Evolutionary conservation across 1,284 basidiomycete species (phyloP), one percentile per base, ranked within the genome.

Genomic region (Xerocomus nothofagi): DNA sequence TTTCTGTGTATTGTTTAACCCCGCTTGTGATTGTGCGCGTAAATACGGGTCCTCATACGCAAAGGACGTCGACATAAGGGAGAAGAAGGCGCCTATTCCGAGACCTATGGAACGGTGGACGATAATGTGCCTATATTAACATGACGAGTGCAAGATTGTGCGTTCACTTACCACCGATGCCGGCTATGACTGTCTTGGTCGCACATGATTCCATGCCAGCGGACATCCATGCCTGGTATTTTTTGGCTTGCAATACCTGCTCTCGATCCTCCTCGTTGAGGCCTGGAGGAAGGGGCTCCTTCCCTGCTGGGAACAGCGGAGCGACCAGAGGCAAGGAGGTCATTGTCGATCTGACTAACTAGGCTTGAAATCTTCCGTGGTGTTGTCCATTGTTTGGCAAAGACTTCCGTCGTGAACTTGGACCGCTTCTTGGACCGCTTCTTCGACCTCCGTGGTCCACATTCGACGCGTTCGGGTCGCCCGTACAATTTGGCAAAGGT

Each of bases 21-120:
- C 77, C 14, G 80, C 73, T 50, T 81, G 78, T n/a, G 75, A 74
- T 54, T 82, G 81, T 41, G 84, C 76, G 41, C 91, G 82, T 32
- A 91, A 78, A 41, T 93, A 73, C 6, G 96, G 96, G 68, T 98
- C 96, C 69, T 98, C 96, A 63, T 97, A 93, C 24, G 90, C 88
- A 66, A 99, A 96, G 27, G 92, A 93, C 12, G 93, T 79, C 37
- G 91, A 93, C 93, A 99, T 96, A 54, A 99, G 79, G 1, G 93
- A 92, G 74, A 99, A 93, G 76, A 99, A 95, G 24, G 88, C 95
- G 56, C 96, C 97, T 42, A 98, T 79, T 11, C 80, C 94, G 63
- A 98, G 86, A 51, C 93, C 96, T 91, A 69, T 4, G 5, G 7
- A 47, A 2, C 4, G 30, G 30, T 30, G 31, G 2, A n/a, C 17